These are phyloP conservation scores for Cicer bijugum DNA, from an alignment of 306 rosid species.

Conservation along the genomic window DNA sequence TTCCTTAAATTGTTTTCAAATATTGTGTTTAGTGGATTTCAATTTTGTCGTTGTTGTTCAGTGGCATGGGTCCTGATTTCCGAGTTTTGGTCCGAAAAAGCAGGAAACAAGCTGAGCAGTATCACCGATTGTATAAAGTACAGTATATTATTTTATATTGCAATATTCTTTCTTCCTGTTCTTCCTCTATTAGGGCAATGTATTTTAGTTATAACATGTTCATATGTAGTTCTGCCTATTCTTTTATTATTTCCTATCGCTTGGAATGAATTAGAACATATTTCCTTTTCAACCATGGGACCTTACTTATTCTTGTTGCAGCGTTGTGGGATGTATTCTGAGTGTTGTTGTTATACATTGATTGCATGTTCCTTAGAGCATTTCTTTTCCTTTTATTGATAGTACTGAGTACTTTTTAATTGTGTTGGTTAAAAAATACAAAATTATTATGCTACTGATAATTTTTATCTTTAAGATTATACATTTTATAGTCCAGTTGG, in stretches of 20 bases:
- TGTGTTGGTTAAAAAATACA: not conserved
- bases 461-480: not conserved
- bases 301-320: constrained; percentile 24
- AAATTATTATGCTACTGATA: not conserved
- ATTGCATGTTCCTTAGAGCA: constrained; percentile 1
- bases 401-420: constrained; percentile 8
- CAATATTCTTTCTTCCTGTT: not conserved
- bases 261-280: not conserved
- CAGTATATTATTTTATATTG: constrained; percentile 11
- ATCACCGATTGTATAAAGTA: constrained; percentile 88
- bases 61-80: constrained; percentile 99
- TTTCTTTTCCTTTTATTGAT: not conserved
- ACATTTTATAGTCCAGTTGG: not conserved
- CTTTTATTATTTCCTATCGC: constrained; percentile 23
- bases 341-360: constrained; percentile 7
- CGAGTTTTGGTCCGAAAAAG: constrained; percentile 94
- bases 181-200: not conserved
- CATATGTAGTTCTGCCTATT: constrained; percentile 9
- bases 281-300: not conserved
- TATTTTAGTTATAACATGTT: not conserved
- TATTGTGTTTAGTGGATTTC: constrained; percentile 17
- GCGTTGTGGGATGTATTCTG: constrained; percentile 18
- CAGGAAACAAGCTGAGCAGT: constrained; percentile 96
- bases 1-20: not conserved
- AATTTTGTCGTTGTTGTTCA: constrained; percentile 47